phyloP scores from a whole-genome alignment of 75 land plant species.

The Chamaecyparis obtusa region DNA sequence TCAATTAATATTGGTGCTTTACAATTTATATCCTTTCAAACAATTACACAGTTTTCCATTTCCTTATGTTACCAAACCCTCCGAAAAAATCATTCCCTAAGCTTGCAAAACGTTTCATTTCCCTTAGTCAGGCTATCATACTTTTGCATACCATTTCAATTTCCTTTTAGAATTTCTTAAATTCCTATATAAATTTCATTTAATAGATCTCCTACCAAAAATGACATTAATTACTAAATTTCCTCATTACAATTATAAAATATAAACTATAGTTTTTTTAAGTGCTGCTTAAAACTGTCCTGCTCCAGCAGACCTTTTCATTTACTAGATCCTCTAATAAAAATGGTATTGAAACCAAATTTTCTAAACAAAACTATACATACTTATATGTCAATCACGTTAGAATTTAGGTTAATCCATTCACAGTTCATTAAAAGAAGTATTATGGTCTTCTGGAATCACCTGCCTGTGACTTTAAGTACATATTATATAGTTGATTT shows the following conservation, averaged over 20 bases:
- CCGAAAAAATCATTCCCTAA: neutral
- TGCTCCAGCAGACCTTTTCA: neutral
- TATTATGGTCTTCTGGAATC: too few relatives aligned
- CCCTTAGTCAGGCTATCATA: neutral
- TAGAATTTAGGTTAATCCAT: too few relatives aligned
- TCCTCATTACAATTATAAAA: neutral
- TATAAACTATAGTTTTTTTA: too few relatives aligned
- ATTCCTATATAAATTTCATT: neutral
- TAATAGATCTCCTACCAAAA: neutral
- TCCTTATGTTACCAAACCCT: neutral
- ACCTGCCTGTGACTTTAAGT: too few relatives aligned
- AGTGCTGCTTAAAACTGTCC: neutral
- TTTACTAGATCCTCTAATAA: too few relatives aligned
- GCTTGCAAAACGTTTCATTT: neutral
- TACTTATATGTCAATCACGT: too few relatives aligned
- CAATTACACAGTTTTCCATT: neutral
- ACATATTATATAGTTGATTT: too few relatives aligned
- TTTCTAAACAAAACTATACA: too few relatives aligned
- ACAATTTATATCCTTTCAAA: neutral
- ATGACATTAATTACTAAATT: neutral
- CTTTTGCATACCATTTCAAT: neutral
- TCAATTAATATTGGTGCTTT: neutral
- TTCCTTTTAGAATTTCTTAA: neutral
- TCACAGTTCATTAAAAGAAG: too few relatives aligned
- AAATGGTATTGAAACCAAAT: too few relatives aligned